Conservation (phyloP, 2,329 filamentous ascomycete genomes). For the Aspergillus pseudotamarii region DNA sequence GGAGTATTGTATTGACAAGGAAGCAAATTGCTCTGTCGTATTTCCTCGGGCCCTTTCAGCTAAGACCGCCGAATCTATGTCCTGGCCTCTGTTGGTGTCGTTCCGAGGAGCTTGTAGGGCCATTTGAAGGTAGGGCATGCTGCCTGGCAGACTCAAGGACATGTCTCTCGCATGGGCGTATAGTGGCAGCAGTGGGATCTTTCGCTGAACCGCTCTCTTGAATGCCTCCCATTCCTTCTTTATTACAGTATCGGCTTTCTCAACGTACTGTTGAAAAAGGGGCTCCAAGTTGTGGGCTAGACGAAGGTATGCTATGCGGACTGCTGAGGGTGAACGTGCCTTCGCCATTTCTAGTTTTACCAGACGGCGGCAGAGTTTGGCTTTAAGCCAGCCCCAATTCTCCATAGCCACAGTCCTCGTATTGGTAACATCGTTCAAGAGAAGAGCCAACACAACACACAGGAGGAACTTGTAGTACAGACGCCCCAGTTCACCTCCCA, state of each 20-base stretch:
- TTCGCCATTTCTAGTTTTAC: constrained; percentile 58
- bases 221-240: constrained; percentile 43
- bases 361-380: constrained; percentile 61
- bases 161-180: constrained; percentile 25
- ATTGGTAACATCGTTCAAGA: constrained; percentile 47
- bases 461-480: constrained; percentile 62
- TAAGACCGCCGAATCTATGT: not conserved
- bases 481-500: constrained; percentile 48
- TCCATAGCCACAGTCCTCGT: constrained; percentile 34
- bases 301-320: constrained; percentile 22
- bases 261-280: too few species aligned
- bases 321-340: constrained; percentile 13
- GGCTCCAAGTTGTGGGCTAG: constrained; percentile 29
- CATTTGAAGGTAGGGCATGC: constrained; percentile 36
- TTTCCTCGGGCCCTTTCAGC: constrained; percentile 6
- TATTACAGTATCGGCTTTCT: constrained; percentile 23
- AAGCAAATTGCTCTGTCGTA: constrained; percentile 14
- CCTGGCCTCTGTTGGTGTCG: not conserved
- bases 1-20: constrained; percentile 14
- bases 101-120: constrained; percentile 7
- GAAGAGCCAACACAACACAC: constrained; percentile 47
- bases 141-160: constrained; percentile 46
- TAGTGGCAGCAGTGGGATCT: not conserved
- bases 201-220: constrained; percentile 40
- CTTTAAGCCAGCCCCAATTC: constrained; percentile 43